Base-by-base conservation (phyloP, 1,139 yeast genomes). In the Taphrina wiesneri region DNA sequence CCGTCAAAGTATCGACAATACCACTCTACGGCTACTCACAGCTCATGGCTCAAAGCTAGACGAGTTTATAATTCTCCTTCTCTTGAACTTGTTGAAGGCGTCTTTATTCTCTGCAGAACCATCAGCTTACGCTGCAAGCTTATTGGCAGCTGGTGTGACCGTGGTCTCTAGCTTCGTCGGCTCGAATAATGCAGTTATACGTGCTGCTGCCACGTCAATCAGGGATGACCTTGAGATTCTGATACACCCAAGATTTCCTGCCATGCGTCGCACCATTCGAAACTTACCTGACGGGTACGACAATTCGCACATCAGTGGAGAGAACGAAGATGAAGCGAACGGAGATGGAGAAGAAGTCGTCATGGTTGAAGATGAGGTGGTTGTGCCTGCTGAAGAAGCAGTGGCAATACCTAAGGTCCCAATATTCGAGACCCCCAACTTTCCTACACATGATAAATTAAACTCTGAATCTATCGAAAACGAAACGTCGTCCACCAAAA, bases 201-300 rank as follows among this genome's bases (percentile, higher is more conserved):
- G 47, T 7, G 52, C 5, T 7, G 49, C 51, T 2, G 64, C 57
- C 5, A 26, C 26, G 1, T n/a, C 41, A 7, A 39, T 41, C 17
- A n/a, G 43, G 36, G 43, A 41, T 23, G 34, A 39, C 6, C 2
- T 49, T 15, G 60, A 62, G 23, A 60, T 51, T 11, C 21, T 53
- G 19, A 36, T 62, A 17, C 60, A 54, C 34, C 65, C 60, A 21
- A 41, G 64, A n/a, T 32, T 60, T n/a, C 64, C 64, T 9, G 47
- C 65, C 21, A n/a, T 54, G 15, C 53, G 47, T 2, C 65, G 65
- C 17, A 26, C 28, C 5, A 17, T 23, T 9, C 57, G 19, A 2
- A 17, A 19, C 17, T 26, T 11, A 19, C 28, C 34, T 15, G 47
- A 36, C 4, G 56, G 25, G 39, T 15, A 5, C 23, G 34, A 46